Evolutionary conservation across 768 basidiomycete genomes (phyloP).

Genomic region (Collybia mongolica): DNA sequence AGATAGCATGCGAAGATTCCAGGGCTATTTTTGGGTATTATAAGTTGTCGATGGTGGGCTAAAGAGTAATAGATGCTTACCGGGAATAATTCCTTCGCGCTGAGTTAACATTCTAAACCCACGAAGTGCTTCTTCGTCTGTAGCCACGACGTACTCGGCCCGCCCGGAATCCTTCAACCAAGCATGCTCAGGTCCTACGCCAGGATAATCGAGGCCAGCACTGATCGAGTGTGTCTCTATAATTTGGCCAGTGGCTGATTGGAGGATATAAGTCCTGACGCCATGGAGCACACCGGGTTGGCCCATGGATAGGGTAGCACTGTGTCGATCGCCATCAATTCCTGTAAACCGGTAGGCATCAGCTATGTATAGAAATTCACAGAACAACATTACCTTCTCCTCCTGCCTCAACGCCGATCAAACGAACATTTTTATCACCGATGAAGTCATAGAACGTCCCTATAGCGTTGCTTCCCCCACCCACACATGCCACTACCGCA

Average conservation of each 20-base stretch:
- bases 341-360: conserved; percentile 41
- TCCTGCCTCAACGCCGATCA: conserved; percentile 96
- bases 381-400: conserved; percentile 70
- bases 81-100: conserved; percentile 95
- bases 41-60: too few relatives aligned
- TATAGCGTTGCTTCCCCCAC: conserved; percentile 97
- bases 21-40: conserved; percentile 77
- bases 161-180: conserved; percentile 95
- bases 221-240: conserved; percentile 97
- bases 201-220: conserved; percentile 94
- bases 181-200: conserved; percentile 97
- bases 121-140: conserved; percentile 89
- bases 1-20: conserved; percentile 95
- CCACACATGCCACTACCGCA: conserved; percentile 94
- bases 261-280: conserved; percentile 92
- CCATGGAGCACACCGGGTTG: conserved; percentile 95
- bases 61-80: conserved; percentile 40
- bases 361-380: conserved; percentile 2
- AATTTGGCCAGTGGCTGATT: conserved; percentile 88
- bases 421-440: conserved; percentile 75
- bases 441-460: conserved; percentile 99
- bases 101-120: conserved; percentile 93
- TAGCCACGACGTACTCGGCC: conserved; percentile 91
- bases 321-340: conserved; percentile 81
- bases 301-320: conserved; percentile 90